Evolutionary conservation across 2,329 filamentous ascomycete genomes (phyloP).

Genomic region (Blastomyces percursus): DNA sequence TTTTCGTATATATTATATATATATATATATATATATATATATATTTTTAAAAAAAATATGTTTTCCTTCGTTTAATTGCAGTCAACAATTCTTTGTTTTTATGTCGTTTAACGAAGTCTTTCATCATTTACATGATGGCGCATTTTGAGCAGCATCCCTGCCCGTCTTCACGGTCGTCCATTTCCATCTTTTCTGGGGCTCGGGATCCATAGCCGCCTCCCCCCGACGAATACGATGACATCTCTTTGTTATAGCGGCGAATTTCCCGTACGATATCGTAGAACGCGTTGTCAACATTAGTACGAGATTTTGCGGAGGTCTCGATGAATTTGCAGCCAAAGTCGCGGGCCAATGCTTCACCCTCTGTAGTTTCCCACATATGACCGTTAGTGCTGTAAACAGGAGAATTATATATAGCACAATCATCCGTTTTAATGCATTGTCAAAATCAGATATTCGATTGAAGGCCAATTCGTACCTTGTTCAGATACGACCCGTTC

Average conservation of each 20-base stretch:
- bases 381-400: conserved; percentile 6
- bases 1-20: background rate
- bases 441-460: background rate
- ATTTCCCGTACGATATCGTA: conserved; percentile 98
- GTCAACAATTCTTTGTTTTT: background rate
- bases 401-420: background rate
- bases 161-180: conserved; percentile 45
- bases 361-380: conserved; percentile 51
- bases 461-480: conserved; percentile 49
- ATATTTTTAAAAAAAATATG: too few species aligned
- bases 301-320: conserved; percentile 94
- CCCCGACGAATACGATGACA: conserved; percentile 72
- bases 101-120: background rate
- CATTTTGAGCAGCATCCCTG: conserved; percentile 75
- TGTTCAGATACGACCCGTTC: conserved; percentile 86
- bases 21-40: too few species aligned
- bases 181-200: conserved; percentile 60
- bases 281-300: conserved; percentile 97
- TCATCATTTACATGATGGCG: conserved; percentile 62
- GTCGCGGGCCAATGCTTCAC: conserved; percentile 68
- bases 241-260: conserved; percentile 95
- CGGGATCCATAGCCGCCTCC: conserved; percentile 53
- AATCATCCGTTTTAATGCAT: conserved; percentile 5
- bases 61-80: background rate
- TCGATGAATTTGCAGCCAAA: conserved; percentile 99